Evolutionary conservation across 345 rosid species (phyloP).

Genomic region (Fremontodendron californicum): DNA sequence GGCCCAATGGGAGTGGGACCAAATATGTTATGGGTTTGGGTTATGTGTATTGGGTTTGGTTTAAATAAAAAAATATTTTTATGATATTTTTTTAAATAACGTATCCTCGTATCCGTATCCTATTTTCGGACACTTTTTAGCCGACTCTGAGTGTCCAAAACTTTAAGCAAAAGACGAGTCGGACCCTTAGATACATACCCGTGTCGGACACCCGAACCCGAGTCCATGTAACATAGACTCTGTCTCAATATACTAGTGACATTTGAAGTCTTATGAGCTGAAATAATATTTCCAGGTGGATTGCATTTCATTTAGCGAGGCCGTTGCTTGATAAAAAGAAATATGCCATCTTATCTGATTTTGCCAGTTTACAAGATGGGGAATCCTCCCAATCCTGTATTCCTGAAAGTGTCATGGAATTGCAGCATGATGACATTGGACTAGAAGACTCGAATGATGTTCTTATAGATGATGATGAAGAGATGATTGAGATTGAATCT

Average conservation of each 20-base stretch:
- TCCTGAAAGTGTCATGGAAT: conserved; percentile 36
- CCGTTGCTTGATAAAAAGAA: conserved; percentile 70
- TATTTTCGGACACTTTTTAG: too few relatives aligned
- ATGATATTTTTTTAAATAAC: too few relatives aligned
- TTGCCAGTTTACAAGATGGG: conserved; percentile 34
- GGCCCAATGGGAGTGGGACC: too few relatives aligned
- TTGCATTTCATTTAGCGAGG: conserved; percentile 56
- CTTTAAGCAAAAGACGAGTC: too few relatives aligned
- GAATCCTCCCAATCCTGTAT: conserved; percentile 29
- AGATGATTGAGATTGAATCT: conserved; percentile 41
- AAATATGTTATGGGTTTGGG: too few relatives aligned
- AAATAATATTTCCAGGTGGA: conserved; percentile 70
- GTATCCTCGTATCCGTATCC: too few relatives aligned
- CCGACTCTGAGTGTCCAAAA: too few relatives aligned
- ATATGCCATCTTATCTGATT: conserved; percentile 71
- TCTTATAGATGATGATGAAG: conserved; percentile 41
- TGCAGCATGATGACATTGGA: conserved; percentile 37
- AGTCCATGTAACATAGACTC: too few relatives aligned
- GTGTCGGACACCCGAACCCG: neutral
- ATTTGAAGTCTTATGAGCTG: conserved; percentile 20
- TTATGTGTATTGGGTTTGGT: too few relatives aligned
- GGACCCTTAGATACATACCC: too few relatives aligned
- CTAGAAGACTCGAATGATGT: conserved; percentile 34
- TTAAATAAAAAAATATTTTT: too few relatives aligned
- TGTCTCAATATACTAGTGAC: neutral